Percentiles rank a stretch among this genome's conserved stretches.
These are phyloP conservation scores for Eimeria tenella DNA, from an alignment of 169 alveolate species.

Conservation along the genomic window DNA sequence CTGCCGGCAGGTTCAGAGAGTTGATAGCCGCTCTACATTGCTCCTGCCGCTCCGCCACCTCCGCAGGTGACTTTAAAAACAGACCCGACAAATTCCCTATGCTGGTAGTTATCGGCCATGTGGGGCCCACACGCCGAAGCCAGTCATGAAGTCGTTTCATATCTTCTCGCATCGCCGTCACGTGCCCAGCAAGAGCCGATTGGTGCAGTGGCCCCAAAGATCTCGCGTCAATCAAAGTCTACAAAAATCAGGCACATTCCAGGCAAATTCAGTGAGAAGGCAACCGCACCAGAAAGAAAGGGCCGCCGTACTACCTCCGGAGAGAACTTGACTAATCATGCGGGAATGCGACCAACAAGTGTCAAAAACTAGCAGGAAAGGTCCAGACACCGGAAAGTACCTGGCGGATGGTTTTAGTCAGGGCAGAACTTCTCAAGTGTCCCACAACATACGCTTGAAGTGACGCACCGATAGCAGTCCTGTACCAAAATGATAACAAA, in stretches of 20 bases:
- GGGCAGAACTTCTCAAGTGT: conserved; percentile 34
- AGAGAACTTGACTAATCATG: too few species aligned
- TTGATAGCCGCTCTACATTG: conserved; percentile 1
- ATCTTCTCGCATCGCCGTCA: conserved; percentile 32
- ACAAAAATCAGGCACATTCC: not conserved
- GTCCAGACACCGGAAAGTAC: not conserved
- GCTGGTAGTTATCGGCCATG: conserved; percentile 29
- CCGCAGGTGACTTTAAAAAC: conserved; percentile 17
- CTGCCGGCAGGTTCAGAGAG: not conserved
- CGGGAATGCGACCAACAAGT: not conserved
- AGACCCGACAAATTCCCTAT: not conserved
- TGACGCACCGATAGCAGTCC: conserved; percentile 27
- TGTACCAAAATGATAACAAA: not conserved
- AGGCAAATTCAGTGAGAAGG: not conserved
- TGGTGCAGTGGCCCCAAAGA: conserved; percentile 58
- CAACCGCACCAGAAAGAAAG: not conserved
- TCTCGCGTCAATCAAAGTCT: not conserved
- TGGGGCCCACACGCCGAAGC: conserved; percentile 47
- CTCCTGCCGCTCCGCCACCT: not conserved
- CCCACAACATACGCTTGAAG: not conserved
- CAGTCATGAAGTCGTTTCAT: conserved; percentile 18
- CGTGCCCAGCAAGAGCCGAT: conserved; percentile 26
- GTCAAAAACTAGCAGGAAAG: not conserved
- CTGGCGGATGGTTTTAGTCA: conserved; percentile 17
- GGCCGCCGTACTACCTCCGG: not conserved